Evolutionary conservation across 306 rosid genomes (phyloP), one percentile per base, ranked within the genome.

Genomic region (Senna tora): DNA sequence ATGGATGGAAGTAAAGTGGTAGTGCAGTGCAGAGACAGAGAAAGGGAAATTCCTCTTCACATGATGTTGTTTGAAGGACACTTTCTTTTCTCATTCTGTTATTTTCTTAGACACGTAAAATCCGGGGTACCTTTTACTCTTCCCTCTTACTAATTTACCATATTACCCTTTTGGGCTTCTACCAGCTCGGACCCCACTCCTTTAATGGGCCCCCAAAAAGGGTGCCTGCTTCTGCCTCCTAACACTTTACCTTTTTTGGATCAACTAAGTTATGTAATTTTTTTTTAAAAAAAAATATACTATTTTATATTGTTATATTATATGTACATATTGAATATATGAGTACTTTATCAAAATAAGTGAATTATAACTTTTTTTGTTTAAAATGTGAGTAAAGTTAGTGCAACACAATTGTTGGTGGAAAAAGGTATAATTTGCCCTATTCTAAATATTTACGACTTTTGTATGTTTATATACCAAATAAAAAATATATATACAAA

Each of bases 101-200:
- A 68, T 64, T 79, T 45, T 62, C 69, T 64, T 66, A 46, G 65
- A 82, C 45, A 81, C 91, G 86, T 55, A 42, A 84, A 84, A 50
- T 75, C 82, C 86, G 83, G 88, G 79, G 69, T 41, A 20, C 58
- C 75, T 76, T 25, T 81, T 38, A 38, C 69, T 69, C 61, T 17
- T 46, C 2, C 6, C 50, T 59, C 12, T 49, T 12, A 6, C 1
- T 0, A 50, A 75, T 75, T 67, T 72, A 72, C 80, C 3, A 9
- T 56, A 65, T 16, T 74, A 36, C 75, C 81, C 77, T 9, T 22
- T 19, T 49, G 56, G 67, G 73, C 74, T 75, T 36, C 28, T 20
- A 12, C 9, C 15, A 4, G 45, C 30, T 54, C 7, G 79, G 69
- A 72, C 0, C 49, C 58, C 77, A 15, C 10, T 0, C 17, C 0